Percentiles rank a stretch among this genome's conserved stretches.
Evolutionary conservation across 352 stramenopile species (phyloP).

Genomic region (Elongisporangium anandrum): DNA sequence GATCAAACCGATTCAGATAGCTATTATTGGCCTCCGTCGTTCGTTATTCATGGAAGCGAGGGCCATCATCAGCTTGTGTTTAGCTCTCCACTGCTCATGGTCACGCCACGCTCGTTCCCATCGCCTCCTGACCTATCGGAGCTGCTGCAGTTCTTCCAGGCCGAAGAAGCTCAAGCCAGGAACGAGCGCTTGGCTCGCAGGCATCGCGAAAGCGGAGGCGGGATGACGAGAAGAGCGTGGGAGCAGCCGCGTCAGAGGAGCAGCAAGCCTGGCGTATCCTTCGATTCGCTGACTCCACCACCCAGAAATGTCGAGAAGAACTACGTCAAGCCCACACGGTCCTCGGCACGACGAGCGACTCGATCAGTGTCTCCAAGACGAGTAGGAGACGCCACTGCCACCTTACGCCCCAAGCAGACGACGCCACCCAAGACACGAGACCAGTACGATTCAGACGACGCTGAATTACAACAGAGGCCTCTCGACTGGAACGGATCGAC

Average conservation of each 20-base stretch:
- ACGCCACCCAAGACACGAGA: not conserved
- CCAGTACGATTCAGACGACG: not conserved
- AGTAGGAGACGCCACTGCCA: not conserved
- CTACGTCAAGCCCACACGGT: not conserved
- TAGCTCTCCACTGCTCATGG: not conserved
- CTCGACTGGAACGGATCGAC: conserved; percentile 58
- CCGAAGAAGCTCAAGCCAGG: conserved; percentile 9
- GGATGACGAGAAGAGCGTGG: not conserved
- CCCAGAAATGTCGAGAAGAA: not conserved
- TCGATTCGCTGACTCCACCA: not conserved
- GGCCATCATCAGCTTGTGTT: too few relatives aligned
- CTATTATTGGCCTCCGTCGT: not conserved
- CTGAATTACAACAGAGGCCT: not conserved
- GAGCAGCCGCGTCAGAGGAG: not conserved
- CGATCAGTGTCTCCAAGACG: not conserved
- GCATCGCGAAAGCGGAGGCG: not conserved
- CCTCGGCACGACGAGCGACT: not conserved
- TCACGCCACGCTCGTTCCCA: conserved; percentile 17
- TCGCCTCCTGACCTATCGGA: conserved; percentile 38
- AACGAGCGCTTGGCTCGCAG: not conserved
- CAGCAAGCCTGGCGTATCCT: not conserved
- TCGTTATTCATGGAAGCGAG: not conserved
- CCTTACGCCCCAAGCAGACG: not conserved
- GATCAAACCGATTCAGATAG: not conserved
- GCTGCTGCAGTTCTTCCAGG: conserved; percentile 43